phyloP scores from a whole-genome alignment of 106 monocot species.

The Apostasia ramifera region DNA sequence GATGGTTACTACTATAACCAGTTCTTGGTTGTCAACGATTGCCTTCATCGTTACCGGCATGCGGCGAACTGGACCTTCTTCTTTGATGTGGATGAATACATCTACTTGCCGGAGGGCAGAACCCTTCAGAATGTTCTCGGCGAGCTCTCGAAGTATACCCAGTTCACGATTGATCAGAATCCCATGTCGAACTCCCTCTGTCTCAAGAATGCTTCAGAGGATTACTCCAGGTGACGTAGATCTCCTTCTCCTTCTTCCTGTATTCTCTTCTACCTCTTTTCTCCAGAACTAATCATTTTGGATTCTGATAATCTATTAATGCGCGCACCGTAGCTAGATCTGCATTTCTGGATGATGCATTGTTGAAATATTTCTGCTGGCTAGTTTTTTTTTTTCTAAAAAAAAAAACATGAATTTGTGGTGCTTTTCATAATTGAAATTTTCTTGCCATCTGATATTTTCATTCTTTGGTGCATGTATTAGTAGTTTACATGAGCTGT shows the following conservation, averaged over 20 bases:
- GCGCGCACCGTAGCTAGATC: too few relatives aligned
- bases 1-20: conserved; percentile 86
- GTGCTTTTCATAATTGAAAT: too few relatives aligned
- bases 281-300: not conserved
- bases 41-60: conserved; percentile 46
- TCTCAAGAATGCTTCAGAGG: conserved; percentile 20
- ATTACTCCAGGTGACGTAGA: conserved; percentile 11
- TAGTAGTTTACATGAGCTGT: too few relatives aligned
- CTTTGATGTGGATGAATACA: conserved; percentile 66
- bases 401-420: too few relatives aligned
- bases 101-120: conserved; percentile 25
- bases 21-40: conserved; percentile 69
- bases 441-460: too few relatives aligned
- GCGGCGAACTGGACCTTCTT: conserved; percentile 62
- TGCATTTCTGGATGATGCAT: too few relatives aligned
- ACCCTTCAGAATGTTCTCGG: conserved; percentile 22
- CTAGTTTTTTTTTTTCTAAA: too few relatives aligned
- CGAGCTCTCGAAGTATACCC: conserved; percentile 25
- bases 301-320: too few relatives aligned
- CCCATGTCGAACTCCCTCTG: conserved; percentile 63
- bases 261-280: not conserved
- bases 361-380: too few relatives aligned
- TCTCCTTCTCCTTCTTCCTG: not conserved
- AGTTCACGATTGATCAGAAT: conserved; percentile 71
- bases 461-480: too few relatives aligned